A percentile compares a stretch with the other conserved stretches of the same genome.
Conservation (phyloP, 176 grass and related monocot genomes). For the Typha latifolia region DNA sequence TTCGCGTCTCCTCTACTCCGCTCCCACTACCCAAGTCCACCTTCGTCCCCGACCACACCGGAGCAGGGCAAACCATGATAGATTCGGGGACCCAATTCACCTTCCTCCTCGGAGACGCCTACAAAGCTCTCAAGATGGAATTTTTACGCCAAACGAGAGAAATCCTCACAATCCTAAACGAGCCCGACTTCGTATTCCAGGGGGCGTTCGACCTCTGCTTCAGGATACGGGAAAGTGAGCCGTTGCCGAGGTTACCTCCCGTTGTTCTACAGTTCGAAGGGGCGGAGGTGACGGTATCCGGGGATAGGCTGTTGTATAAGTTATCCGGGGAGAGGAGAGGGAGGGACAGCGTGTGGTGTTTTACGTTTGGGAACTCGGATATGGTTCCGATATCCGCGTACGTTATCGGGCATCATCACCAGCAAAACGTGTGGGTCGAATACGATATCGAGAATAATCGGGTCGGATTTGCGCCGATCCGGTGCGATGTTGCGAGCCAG, state of each 20-base stretch:
- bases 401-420: slow-evolving; percentile 97
- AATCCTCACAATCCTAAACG: slow-evolving; percentile 31
- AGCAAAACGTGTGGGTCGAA: slow-evolving; percentile 99
- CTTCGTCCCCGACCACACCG: slow-evolving; percentile 81
- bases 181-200: slow-evolving; percentile 67
- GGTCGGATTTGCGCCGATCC: slow-evolving; percentile 70
- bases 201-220: slow-evolving; percentile 81
- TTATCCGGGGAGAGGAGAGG: slow-evolving; percentile 55
- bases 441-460: slow-evolving; percentile 91
- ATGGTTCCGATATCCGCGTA: slow-evolving; percentile 75
- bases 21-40: slow-evolving; percentile 56
- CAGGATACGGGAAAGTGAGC: slow-evolving; percentile 26
- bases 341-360: slow-evolving; percentile 64
- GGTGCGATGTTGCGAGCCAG: slow-evolving; percentile 84
- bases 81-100: slow-evolving; percentile 97
- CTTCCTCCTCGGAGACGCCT: slow-evolving; percentile 79
- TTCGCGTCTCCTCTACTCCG: slow-evolving; percentile 45
- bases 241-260: slow-evolving; percentile 30
- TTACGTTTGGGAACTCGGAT: slow-evolving; percentile 93
- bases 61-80: slow-evolving; percentile 93
- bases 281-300: slow-evolving; percentile 57
- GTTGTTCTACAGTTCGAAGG: slow-evolving; percentile 64
- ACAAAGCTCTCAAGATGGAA: slow-evolving; percentile 53
- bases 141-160: slow-evolving; percentile 44
- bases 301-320: slow-evolving; percentile 74